phyloP scores from a whole-genome alignment of 2,329 filamentous ascomycete genomes.

The Talaromyces sp. region DNA sequence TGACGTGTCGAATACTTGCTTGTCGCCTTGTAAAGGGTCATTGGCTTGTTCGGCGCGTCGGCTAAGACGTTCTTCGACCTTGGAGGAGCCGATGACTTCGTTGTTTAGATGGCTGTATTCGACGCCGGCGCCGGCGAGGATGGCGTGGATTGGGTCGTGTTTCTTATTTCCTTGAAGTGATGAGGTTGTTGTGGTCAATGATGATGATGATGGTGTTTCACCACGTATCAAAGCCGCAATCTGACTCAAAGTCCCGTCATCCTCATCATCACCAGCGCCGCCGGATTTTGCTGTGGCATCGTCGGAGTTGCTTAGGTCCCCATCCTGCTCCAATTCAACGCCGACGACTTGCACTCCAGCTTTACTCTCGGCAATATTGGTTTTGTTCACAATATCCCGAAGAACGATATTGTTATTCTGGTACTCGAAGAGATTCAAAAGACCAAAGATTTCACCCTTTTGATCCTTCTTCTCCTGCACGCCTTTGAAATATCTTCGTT shows the following conservation, averaged over 20 bases:
- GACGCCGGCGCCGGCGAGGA: constrained; percentile 80
- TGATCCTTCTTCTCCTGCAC: constrained; percentile 77
- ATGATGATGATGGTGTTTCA: constrained; percentile 22
- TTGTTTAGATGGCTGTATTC: constrained; percentile 96
- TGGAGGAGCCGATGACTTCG: constrained; percentile 88
- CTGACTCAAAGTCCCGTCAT: constrained; percentile 66
- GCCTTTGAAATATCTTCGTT: constrained; percentile 91
- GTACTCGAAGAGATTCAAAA: constrained; percentile 80
- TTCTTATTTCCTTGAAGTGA: constrained; percentile 38
- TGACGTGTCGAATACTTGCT: constrained; percentile 33
- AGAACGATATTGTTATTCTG: constrained; percentile 73
- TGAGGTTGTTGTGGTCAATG: constrained; percentile 16
- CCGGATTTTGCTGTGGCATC: constrained; percentile 14
- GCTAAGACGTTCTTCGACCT: constrained; percentile 79
- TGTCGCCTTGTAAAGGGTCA: constrained; percentile 26
- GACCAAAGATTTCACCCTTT: constrained; percentile 90
- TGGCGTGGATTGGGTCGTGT: constrained; percentile 77
- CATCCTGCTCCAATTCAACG: constrained; percentile 62
- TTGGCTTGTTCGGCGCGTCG: constrained; percentile 59
- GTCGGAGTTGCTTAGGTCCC: constrained; percentile 41
- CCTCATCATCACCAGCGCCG: constrained; percentile 44
- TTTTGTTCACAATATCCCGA: constrained; percentile 96
- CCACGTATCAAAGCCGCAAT: constrained; percentile 60
- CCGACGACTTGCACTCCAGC: constrained; percentile 77
- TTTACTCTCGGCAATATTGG: constrained; percentile 89